phyloP scores from a whole-genome alignment of 805 yeast species.

The Wickerhamiella alocasiicola region DNA sequence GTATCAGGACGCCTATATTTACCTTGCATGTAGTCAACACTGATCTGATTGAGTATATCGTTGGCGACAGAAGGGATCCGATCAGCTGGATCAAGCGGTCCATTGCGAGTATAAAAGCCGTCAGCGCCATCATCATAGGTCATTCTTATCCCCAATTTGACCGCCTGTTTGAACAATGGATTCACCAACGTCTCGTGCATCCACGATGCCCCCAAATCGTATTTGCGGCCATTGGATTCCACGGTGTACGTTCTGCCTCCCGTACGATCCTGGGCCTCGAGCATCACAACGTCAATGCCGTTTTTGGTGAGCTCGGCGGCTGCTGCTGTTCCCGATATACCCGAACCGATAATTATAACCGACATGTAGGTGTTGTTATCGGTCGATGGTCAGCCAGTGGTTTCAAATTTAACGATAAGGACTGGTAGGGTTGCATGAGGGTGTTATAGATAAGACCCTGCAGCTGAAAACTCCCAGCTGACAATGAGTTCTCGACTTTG shows the following conservation, averaged over 20 bases:
- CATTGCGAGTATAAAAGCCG: constrained; percentile 26
- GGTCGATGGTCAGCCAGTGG: too few species aligned
- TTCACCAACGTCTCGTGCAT: constrained; percentile 72
- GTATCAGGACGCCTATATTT: constrained; percentile 39
- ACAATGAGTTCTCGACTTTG: too few species aligned
- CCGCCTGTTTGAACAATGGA: constrained; percentile 43
- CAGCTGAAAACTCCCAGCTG: too few species aligned
- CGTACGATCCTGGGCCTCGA: constrained; percentile 55
- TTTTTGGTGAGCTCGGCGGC: constrained; percentile 39
- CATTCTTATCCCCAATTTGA: constrained; percentile 22
- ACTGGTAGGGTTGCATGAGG: too few species aligned
- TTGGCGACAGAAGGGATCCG: constrained; percentile 30
- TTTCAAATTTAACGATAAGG: too few species aligned
- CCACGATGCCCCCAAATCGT: constrained; percentile 89
- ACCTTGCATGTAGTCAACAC: constrained; percentile 39
- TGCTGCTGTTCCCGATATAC: constrained; percentile 65
- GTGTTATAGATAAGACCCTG: too few species aligned
- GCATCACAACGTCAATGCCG: constrained; percentile 37
- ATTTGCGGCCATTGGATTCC: constrained; percentile 19
- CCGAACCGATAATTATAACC: constrained; percentile 60
- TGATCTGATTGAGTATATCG: constrained; percentile 50
- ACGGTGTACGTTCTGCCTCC: constrained; percentile 60
- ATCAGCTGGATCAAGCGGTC: constrained; percentile 20
- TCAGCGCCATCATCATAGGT: constrained; percentile 39
- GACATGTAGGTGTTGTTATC: too few species aligned